Base-by-base conservation (phyloP, 768 basidiomycete species). In the Mycena haematopus region DNA sequence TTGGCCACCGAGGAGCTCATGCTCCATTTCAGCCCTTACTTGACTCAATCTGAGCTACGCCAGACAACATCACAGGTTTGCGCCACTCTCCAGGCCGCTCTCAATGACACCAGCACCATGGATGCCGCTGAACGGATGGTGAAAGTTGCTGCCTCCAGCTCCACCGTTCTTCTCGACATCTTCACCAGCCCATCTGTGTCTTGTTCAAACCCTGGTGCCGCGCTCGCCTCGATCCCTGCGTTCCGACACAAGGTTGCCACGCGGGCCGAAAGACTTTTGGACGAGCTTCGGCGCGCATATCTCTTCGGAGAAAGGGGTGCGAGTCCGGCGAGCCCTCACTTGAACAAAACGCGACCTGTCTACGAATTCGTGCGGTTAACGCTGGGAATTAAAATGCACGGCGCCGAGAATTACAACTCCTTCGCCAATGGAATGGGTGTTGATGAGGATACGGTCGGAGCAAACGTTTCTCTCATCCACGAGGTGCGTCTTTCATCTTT, bases 301-400 rank as follows among this genome's bases (percentile, higher is more conserved):
- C 78, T 91, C 9, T 80, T 80, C 25, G 89, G 88, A 31, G 78
- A 71, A 45, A 79, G 82, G 14, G 91, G 90, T 3, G 70, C 77
- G 10, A 81, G 90, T 7, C 92, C 93, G 0, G 92, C 93, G 2
- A 85, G 86, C 63, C 69, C 70, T 11, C 86, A 80, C 74, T 80
- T 96, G 60, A 86, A 85, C 70, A 84, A 83, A 71, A 92, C 92
- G 4, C 81, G 85, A 13, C 77, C 85, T 6, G 73, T 95, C 24
- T 96, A 96, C 74, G 87, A 91, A 72, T 95, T 87, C 65, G 84
- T 96, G 6, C 81, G 93, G 35, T 62, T 84, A 22, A 83, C 80
- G 9, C 77, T 95, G 29, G 91, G 90, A n/a, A 84, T 94, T 63
- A 78, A 79, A 66, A 94, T 93, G 90, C 86, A 93, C 65, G 92